These are phyloP conservation scores for Lumnitzera racemosa DNA, from an alignment of 345 rosid species.

Conservation along the genomic window DNA sequence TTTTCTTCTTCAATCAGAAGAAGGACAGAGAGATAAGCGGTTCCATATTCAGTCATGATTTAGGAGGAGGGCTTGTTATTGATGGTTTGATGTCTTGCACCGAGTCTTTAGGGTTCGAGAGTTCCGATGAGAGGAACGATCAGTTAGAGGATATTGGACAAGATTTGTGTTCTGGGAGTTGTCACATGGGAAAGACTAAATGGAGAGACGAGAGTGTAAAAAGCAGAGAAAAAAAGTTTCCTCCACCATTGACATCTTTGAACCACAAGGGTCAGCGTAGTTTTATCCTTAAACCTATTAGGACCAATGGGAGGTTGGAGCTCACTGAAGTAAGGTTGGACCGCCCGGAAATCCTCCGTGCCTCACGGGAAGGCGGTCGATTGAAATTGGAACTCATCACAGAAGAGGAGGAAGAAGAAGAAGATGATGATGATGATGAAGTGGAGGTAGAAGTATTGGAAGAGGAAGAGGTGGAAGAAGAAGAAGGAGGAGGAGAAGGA, in stretches of 20 bases:
- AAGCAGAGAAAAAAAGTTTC: conserved; percentile 35
- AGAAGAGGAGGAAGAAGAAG: conserved; percentile 11
- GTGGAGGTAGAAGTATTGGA: conserved; percentile 2
- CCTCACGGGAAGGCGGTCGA: conserved; percentile 53
- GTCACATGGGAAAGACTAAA: conserved; percentile 14
- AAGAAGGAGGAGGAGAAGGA: conserved; percentile 10
- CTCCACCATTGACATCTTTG: conserved; percentile 59
- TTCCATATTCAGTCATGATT: conserved; percentile 27
- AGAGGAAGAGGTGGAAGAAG: conserved; percentile 12
- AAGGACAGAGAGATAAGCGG: conserved; percentile 28
- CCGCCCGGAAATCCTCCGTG: conserved; percentile 47
- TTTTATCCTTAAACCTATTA: conserved; percentile 54
- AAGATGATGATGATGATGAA: conserved; percentile 4
- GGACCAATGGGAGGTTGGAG: conserved; percentile 68
- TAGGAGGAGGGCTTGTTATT: conserved; percentile 30
- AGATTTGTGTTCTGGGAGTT: not conserved
- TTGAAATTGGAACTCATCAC: conserved; percentile 48
- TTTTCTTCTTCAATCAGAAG: conserved; percentile 1
- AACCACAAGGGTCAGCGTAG: conserved; percentile 47
- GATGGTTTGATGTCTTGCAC: conserved; percentile 68
- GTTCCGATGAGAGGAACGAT: conserved; percentile 49
- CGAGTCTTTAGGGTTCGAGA: conserved; percentile 86
- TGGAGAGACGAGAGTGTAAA: conserved; percentile 20
- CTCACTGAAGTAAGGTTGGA: conserved; percentile 50
- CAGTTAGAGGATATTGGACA: conserved; percentile 12